phyloP scores from a whole-genome alignment of 768 basidiomycete species.

The Boletus vinaceobasis region DNA sequence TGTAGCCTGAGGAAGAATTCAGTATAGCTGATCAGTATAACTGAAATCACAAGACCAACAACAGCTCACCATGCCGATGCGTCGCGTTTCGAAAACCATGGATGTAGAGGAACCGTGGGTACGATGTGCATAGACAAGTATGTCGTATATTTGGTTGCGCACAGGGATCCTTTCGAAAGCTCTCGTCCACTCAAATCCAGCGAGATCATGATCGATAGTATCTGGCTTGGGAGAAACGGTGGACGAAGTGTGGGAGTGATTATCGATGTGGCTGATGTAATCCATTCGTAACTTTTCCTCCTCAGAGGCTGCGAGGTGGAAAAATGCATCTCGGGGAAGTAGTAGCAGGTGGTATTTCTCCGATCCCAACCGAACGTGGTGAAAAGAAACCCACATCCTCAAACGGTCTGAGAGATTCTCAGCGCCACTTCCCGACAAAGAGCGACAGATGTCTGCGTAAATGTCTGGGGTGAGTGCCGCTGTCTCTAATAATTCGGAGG shows the following conservation, averaged over 20 bases:
- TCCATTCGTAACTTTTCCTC: slow-evolving; percentile 49
- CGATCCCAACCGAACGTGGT: slow-evolving; percentile 62
- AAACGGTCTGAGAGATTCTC: slow-evolving; percentile 38
- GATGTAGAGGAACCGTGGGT: slow-evolving; percentile 50
- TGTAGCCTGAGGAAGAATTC: slow-evolving; percentile 42
- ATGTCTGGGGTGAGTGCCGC: slow-evolving; percentile 52
- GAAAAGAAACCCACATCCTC: slow-evolving; percentile 54
- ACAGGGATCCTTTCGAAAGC: slow-evolving; percentile 64
- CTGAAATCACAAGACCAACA: neutral
- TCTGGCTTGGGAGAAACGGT: slow-evolving; percentile 20
- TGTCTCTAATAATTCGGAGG: slow-evolving; percentile 56
- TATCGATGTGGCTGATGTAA: slow-evolving; percentile 41
- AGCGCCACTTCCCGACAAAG: slow-evolving; percentile 37
- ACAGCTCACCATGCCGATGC: slow-evolving; percentile 56
- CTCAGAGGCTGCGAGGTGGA: slow-evolving; percentile 45
- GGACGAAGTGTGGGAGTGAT: slow-evolving; percentile 1
- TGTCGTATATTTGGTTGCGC: slow-evolving; percentile 64
- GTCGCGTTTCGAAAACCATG: slow-evolving; percentile 55
- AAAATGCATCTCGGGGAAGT: slow-evolving; percentile 58
- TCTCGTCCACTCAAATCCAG: slow-evolving; percentile 32
- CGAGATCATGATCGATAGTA: slow-evolving; percentile 16
- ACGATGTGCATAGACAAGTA: slow-evolving; percentile 63
- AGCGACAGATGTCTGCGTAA: slow-evolving; percentile 51
- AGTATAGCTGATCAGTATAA: slow-evolving; percentile 4
- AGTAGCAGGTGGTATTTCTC: slow-evolving; percentile 55